Percentiles rank a stretch among this genome's conserved stretches.
Evolutionary conservation across 2,329 filamentous ascomycete species (phyloP).

Genomic region (Botryotinia convoluta): DNA sequence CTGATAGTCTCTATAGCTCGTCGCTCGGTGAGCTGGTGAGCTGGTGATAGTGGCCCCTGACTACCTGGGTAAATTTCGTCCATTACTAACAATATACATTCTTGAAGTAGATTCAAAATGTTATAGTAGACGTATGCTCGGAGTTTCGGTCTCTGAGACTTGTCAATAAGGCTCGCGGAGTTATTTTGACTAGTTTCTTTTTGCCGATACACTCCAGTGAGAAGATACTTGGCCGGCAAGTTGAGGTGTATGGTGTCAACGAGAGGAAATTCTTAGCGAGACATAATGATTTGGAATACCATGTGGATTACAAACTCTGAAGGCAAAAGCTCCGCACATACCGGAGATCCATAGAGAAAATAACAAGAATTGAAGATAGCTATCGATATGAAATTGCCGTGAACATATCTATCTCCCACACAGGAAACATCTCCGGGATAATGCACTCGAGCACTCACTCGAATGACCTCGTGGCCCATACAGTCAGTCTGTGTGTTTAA

Average conservation of each 20-base stretch:
- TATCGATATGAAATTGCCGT: not conserved
- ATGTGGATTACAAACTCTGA: not conserved
- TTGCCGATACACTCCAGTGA: not conserved
- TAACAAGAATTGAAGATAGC: not conserved
- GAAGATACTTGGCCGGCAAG: not conserved
- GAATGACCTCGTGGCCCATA: not conserved
- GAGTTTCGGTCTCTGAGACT: not conserved
- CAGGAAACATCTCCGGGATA: not conserved
- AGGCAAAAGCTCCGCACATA: not conserved
- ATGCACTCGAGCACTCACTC: conserved; percentile 3
- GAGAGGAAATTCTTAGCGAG: not conserved
- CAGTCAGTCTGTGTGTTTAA: conserved; percentile 4
- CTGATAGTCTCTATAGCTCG: not conserved
- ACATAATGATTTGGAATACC: not conserved
- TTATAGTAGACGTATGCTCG: not conserved
- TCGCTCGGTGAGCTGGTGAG: not conserved
- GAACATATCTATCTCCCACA: not conserved
- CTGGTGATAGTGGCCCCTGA: too few relatives aligned
- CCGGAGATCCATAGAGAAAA: not conserved
- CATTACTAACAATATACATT: not conserved
- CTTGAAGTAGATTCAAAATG: not conserved
- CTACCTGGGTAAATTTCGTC: not conserved
- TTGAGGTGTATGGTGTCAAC: not conserved
- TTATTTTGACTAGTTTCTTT: not conserved
- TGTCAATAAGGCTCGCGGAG: not conserved